Base-by-base conservation (phyloP, 352 stramenopile species). In the Phytophthora megakarya region DNA sequence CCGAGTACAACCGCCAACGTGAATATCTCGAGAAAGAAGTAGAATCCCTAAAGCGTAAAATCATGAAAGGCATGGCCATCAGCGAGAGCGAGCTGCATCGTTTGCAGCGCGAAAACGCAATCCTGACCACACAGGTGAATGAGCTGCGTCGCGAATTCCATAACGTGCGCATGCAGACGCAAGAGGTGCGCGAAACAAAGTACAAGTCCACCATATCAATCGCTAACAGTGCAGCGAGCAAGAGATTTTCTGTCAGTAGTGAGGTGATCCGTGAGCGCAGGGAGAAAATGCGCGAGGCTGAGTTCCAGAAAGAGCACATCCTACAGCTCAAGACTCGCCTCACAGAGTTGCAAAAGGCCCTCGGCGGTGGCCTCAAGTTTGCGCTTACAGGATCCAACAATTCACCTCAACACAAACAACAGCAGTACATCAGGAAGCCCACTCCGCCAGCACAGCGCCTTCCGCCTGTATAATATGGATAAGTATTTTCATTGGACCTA, bases 1-100 rank as follows among this genome's bases (percentile, higher is more conserved):
- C 78, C 13, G 90, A 98, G 67, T 98, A 95, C 68, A 90, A 92
- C 25, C 82, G 90, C n/a, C 93, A 97, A 64, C 86, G 89, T 18
- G 81, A 97, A 52, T 98, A 96, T 55, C 73, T 98, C 26, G 92
- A 97, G 65, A 91, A 93, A 44, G 92, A 92, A 38, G 81, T 98
- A 0, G 78, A 92, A 50, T 88, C 79, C 15, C 80, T 98, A n/a
- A 96, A 97, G 73, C 75, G 85, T 25, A 96, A 94, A 70, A 91
- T 96, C 64, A 84, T 94, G 61, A 96, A 96, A 53, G 84, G 81
- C 6, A 89, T 95, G 79, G 75, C 79, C 7, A 91, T 92, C 67
- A 92, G 84, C 54, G 84, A 93, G 51, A 91, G 72, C 55, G 87
- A 96, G 23, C 54, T 94, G 26, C 80, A 92, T 62, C 79, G 87